A percentile compares a stretch with the other conserved stretches of the same genome.
These are phyloP conservation scores for Scolecobasidium constrictum DNA, from an alignment of 2,329 filamentous ascomycete species.

Conservation along the genomic window DNA sequence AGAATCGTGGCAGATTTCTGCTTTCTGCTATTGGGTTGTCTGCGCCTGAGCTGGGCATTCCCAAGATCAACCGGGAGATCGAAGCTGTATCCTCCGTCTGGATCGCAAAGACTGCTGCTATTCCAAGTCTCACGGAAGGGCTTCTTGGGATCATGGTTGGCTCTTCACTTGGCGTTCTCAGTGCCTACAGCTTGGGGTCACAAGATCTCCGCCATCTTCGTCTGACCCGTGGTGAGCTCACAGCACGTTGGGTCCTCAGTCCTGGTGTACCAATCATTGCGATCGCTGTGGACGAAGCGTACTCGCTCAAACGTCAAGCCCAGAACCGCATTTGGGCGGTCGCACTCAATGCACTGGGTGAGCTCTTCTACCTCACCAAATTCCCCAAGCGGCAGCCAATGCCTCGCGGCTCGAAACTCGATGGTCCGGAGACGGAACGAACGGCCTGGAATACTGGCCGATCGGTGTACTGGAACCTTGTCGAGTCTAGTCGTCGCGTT, in stretches of 20 bases:
- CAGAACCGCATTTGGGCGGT: slow-evolving; percentile 77
- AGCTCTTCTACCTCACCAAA: slow-evolving; percentile 75
- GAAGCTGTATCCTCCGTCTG: slow-evolving; percentile 73
- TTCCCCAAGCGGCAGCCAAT: slow-evolving; percentile 43
- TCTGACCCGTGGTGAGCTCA: slow-evolving; percentile 64
- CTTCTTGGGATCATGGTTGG: slow-evolving; percentile 74
- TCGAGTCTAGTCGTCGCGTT: slow-evolving; percentile 65
- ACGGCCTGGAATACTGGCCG: slow-evolving; percentile 73
- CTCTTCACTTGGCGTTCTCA: slow-evolving; percentile 72
- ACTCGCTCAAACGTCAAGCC: slow-evolving; percentile 58
- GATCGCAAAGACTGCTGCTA: slow-evolving; percentile 71
- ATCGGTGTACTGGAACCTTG: slow-evolving; percentile 67
- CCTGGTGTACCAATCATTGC: slow-evolving; percentile 86
- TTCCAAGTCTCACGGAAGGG: slow-evolving; percentile 63
- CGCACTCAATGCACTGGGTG: slow-evolving; percentile 84
- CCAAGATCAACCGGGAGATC: slow-evolving; percentile 56
- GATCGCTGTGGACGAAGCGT: slow-evolving; percentile 74
- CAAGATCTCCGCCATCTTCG: slow-evolving; percentile 49
- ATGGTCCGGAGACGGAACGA: slow-evolving; percentile 46
- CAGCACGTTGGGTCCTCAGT: slow-evolving; percentile 79
- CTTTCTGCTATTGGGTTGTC: slow-evolving; percentile 48
- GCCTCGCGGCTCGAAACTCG: slow-evolving; percentile 26
- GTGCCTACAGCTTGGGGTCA: slow-evolving; percentile 65
- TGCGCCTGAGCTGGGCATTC: slow-evolving; percentile 61
- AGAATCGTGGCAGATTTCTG: slow-evolving; percentile 68